Evolutionary conservation across 352 stramenopile species (phyloP), one percentile per base, ranked within the genome.

Genomic region (Saprolegnia diclina): DNA sequence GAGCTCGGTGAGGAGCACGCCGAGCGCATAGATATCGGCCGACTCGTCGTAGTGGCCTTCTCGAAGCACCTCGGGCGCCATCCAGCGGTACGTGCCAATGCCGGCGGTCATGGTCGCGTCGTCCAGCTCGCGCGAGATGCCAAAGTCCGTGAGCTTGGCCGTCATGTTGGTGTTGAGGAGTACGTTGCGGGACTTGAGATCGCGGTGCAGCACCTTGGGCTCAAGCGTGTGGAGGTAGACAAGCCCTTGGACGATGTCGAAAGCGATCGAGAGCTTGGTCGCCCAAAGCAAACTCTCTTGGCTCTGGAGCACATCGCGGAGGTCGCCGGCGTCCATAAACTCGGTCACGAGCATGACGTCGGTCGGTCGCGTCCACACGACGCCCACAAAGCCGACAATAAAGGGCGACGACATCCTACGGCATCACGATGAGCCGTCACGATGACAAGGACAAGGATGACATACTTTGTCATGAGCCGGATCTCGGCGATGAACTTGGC

Each of bases 1-100:
- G 29, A 94, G 73, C 71, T 94, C 86, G 54, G 79, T 88, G 32
- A 94, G 77, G 68, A 94, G 83, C 61, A 94, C 83, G 52, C 79
- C 77, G 53, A 82, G 79, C 52, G 75, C 80, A 72, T 79, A 86
- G 69, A 82, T 81, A 67, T 83, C 77, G 11, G 79, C 77, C 46
- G 77, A 78, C 55, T 82, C 79, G 5, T 76, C 79, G 76, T 83
- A 80, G 45, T 82, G 77, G 50, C 77, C 21, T 81, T 85, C 85
- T 6, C 90, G 63, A 65, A 83, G 80, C 46, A 83, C 79, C 57
- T 83, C 76, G 0, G 79, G 77, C 5, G 77, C 79, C n/a, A 83
- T 84, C 77, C 79, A 88, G 35, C 78, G 77, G 5, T 74, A 74
- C 44, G 73, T 83, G 44, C 76, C 79, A 16, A 84, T 77, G 22